Conservation (phyloP, 805 yeast genomes). For the Ogataea thermomethanolica region DNA sequence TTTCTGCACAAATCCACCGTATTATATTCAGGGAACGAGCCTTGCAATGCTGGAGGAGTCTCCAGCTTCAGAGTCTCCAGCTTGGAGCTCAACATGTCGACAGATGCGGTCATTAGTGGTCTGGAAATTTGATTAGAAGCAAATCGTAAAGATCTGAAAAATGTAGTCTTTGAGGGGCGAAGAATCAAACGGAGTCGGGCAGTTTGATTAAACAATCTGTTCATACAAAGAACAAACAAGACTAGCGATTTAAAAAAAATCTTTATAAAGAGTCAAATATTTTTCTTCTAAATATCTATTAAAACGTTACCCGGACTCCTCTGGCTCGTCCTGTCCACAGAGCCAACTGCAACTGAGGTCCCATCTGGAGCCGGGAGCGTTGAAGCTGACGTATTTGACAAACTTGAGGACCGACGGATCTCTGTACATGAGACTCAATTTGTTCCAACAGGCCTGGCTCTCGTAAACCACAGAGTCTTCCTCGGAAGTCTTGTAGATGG, state of each 20-base stretch:
- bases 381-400: slow-evolving; percentile 84
- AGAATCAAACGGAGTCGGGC: slow-evolving; percentile 4
- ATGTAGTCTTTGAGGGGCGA: not conserved
- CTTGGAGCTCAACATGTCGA: slow-evolving; percentile 24
- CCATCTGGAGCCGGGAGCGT: slow-evolving; percentile 91
- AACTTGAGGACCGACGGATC: slow-evolving; percentile 88
- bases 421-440: slow-evolving; percentile 68
- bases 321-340: slow-evolving; percentile 48
- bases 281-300: not conserved
- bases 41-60: slow-evolving; percentile 44
- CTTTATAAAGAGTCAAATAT: not conserved
- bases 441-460: slow-evolving; percentile 81
- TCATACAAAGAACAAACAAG: slow-evolving; percentile 7
- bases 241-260: slow-evolving; percentile 1
- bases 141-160: not conserved
- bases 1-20: slow-evolving; percentile 87
- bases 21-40: slow-evolving; percentile 73
- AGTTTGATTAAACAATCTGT: slow-evolving; percentile 5
- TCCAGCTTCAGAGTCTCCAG: slow-evolving; percentile 27
- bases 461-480: slow-evolving; percentile 78
- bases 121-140: slow-evolving; percentile 11
- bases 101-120: slow-evolving; percentile 25
- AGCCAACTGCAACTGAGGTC: slow-evolving; percentile 82
- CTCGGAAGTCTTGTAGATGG: slow-evolving; percentile 65
- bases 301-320: slow-evolving; percentile 30